These are phyloP conservation scores for Epithemia pelagica DNA, from an alignment of 108 stramenopile genomes.

Conservation along the genomic window DNA sequence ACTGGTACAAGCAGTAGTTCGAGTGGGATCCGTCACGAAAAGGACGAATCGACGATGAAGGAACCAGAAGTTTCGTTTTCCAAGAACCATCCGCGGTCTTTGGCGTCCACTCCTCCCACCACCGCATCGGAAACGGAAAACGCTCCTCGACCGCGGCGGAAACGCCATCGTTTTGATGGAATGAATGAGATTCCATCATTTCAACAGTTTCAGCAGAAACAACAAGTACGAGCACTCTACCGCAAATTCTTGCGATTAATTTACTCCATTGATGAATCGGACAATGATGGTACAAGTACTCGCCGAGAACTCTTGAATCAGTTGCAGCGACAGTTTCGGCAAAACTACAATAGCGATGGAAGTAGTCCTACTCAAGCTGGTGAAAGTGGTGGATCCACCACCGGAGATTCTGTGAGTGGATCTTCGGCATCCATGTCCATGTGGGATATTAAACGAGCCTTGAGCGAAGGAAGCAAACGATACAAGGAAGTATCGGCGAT, in stretches of 20 bases:
- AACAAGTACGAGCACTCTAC: conserved; percentile 7
- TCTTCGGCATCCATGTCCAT: background rate
- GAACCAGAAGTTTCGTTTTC: too few species aligned
- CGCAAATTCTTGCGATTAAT: conserved; percentile 1
- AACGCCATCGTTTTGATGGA: background rate
- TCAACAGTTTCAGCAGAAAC: conserved; percentile 4
- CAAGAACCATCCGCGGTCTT: too few species aligned
- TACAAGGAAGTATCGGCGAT: conserved; percentile 10
- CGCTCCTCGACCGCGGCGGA: background rate
- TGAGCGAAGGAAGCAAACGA: conserved; percentile 5
- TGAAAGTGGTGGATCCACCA: too few species aligned
- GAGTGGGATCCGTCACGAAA: too few species aligned
- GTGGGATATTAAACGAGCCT: conserved; percentile 8
- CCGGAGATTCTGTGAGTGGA: too few species aligned
- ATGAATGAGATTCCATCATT: conserved; percentile 3
- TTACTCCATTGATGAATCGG: background rate
- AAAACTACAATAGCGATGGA: too few species aligned
- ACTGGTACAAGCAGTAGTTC: too few species aligned
- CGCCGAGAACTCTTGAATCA: background rate
- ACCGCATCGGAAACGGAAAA: background rate
- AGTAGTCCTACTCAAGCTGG: too few species aligned
- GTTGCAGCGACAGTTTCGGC: conserved; percentile 1
- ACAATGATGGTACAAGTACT: background rate
- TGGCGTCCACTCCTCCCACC: too few species aligned
- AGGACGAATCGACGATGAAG: too few species aligned